These are phyloP conservation scores for Glycine latifolia DNA, from an alignment of 306 rosid species.

Conservation along the genomic window DNA sequence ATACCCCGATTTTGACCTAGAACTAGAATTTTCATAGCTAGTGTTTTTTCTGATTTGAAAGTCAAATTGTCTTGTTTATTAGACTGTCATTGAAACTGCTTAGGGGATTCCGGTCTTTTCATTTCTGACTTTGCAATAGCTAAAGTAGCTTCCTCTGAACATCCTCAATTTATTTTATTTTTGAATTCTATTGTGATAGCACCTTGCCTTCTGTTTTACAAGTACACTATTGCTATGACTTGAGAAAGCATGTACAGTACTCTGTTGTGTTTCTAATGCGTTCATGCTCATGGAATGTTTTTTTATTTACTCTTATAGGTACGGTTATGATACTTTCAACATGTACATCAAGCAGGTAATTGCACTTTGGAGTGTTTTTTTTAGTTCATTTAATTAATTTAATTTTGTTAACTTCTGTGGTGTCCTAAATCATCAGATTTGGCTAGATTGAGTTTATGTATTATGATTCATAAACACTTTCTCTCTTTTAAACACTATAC, in stretches of 20 bases:
- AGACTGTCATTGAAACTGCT: not conserved
- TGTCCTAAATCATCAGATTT: conserved; percentile 5
- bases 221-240: not conserved
- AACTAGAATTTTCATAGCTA: not conserved
- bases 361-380: not conserved
- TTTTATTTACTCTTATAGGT: conserved; percentile 48
- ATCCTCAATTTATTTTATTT: not conserved
- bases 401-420: not conserved
- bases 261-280: conserved; percentile 8
- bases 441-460: not conserved
- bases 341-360: conserved; percentile 96
- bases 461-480: conserved; percentile 15
- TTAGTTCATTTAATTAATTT: not conserved
- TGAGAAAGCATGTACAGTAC: not conserved
- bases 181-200: conserved; percentile 14
- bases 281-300: not conserved
- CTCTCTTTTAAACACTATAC: not conserved
- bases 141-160: conserved; percentile 3
- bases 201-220: not conserved
- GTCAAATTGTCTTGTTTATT: not conserved
- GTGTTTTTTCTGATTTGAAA: conserved; percentile 17
- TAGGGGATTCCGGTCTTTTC: not conserved
- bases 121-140: not conserved
- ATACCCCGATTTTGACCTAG: not conserved
- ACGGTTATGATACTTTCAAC: conserved; percentile 56